Base-by-base conservation (phyloP, 768 basidiomycete genomes). In the Rubroboletus satanas region DNA sequence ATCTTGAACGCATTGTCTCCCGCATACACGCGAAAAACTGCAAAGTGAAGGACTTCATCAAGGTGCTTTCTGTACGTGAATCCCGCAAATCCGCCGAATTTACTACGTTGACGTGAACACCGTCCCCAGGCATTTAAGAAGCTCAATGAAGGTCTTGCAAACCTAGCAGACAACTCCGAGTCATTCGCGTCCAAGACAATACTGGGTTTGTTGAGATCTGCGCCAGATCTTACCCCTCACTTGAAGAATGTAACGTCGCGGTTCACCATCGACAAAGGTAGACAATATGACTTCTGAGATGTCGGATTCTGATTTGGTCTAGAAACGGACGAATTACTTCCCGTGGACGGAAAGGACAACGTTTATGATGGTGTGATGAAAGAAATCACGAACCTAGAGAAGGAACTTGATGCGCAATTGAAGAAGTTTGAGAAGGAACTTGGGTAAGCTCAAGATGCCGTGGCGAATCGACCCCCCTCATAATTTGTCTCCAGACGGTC, bases 11-110 rank as follows among this genome's bases (percentile, higher is more conserved):
- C 14, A 84, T 97, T 54, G 86, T 99, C 10, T 94, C 94, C 11
- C 87, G 97, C 36, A 89, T 98, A 52, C 97, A 98, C 66, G 95
- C 95, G 12, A 93, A 88, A 67, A 90, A 85, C 54, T 91, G 91
- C 73, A 87, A 83, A 68, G 83, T 94, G 56, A 84, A 80, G 60
- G 93, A 97, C 64, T 99, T 99, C 68, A 68, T 88, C 59, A 90
- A 86, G 67, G 88, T 96, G 23, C 78, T 97, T 10, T 73, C 74
- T 44, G 93, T 94, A 67, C 58, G 78, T 67, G 46, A 47, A 47
- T 39, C 12, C 0, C n/a, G 7, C 12, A 14, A 21, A 10, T 29
- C 41, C 1, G 7, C 37, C 38, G 17, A 36, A 41, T 36, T 26
- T 39, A 18, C 3, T 37, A 9, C 2, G 18, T 51, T 59, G 33